Base-by-base conservation (phyloP, 768 basidiomycete species). In the Hygrocybe punicea region DNA sequence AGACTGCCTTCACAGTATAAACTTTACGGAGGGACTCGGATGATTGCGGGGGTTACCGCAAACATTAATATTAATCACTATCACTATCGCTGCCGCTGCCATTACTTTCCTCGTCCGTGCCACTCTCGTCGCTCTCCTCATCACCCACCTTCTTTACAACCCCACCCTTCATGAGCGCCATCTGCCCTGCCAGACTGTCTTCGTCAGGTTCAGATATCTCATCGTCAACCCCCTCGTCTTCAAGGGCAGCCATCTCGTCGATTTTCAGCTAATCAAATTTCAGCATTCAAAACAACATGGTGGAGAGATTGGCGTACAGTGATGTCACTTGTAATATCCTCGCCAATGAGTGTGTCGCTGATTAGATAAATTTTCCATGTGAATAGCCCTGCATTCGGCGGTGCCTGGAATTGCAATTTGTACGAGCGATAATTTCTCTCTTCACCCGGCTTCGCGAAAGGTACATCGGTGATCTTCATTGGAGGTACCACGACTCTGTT, bases 191-290 rank as follows among this genome's bases (percentile, higher is more conserved):
- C 51, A 98, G 75, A 23, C 89, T 83, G 71, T 98, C 97, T 71
- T 98, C 97, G 29, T 98, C 97, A 0, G 97, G 97, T 49, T 98
- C 97, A 0, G 94, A 97, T 61, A 98, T 99, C 58, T 97, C 95
- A 66, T 98, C 94, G 35, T 96, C 95, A 19, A 75, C 75, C 25
- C 73, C 81, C 55, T 81, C 68, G 39, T 87, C 87, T 6, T 85
- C 85, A 0, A 87, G 73, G 1, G 76, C 77, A 9, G 85, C 79
- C 3, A 82, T 74, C 40, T 92, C 87, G 53, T 94, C 91, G 34
- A 97, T 87, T 68, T 88, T 87, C 59, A 97, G 84, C 92, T 95
- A 36, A 19, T 51, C 19, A 58, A 51, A 44, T 40, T 63, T 51
- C 67, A 52, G 29, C 4, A 13, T 44, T 33, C n/a, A 17, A 53